These are phyloP conservation scores for Cordyceps farinosa DNA, from an alignment of 2,329 filamentous ascomycete genomes.

Conservation along the genomic window DNA sequence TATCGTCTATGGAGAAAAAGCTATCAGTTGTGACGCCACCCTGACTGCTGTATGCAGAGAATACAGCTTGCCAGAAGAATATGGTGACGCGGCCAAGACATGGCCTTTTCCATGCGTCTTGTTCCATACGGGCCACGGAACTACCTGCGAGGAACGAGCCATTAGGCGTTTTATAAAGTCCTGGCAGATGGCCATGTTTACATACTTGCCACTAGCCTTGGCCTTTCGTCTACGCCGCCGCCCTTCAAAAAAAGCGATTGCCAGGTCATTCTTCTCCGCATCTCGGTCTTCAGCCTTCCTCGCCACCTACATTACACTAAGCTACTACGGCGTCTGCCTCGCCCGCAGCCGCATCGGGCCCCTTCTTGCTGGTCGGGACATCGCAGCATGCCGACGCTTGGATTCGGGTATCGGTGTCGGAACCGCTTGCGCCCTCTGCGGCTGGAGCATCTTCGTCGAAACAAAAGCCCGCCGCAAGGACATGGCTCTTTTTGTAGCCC, in stretches of 20 bases:
- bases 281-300: conserved; percentile 73
- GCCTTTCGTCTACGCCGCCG: conserved; percentile 51
- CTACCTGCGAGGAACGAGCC: conserved; percentile 72
- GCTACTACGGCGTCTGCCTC: conserved; percentile 83
- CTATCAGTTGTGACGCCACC: conserved; percentile 63
- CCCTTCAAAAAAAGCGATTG: conserved; percentile 44
- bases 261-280: conserved; percentile 57
- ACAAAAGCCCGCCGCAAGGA: conserved; percentile 63
- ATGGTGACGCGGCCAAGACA: conserved; percentile 68
- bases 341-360: conserved; percentile 71
- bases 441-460: conserved; percentile 78
- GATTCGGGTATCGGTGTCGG: conserved; percentile 66
- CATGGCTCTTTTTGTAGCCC: conserved; percentile 75
- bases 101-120: conserved; percentile 77
- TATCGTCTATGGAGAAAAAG: conserved; percentile 67
- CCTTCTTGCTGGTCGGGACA: conserved; percentile 54
- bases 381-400: conserved; percentile 45
- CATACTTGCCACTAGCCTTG: conserved; percentile 73
- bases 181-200: conserved; percentile 70
- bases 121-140: conserved; percentile 74
- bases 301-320: conserved; percentile 70
- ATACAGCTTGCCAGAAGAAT: conserved; percentile 62
- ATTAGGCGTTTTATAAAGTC: conserved; percentile 62
- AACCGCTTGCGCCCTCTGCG: conserved; percentile 69
- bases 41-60: conserved; percentile 70